These are phyloP conservation scores for Aspergillus sp. DNA, from an alignment of 2,329 filamentous ascomycete genomes.

Conservation along the genomic window DNA sequence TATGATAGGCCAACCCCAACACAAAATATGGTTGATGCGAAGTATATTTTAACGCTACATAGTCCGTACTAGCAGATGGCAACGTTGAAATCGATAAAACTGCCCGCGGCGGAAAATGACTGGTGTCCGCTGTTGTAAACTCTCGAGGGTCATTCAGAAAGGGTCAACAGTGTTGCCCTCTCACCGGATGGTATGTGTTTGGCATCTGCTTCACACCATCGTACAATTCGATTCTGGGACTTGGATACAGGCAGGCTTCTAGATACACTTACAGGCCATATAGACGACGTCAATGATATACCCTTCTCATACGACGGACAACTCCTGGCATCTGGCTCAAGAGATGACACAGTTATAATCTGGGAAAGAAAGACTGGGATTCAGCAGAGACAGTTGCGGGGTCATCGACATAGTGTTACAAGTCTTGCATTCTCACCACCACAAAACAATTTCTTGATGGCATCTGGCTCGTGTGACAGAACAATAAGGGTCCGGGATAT, in stretches of 20 bases:
- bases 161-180: neutral
- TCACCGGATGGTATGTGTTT: neutral
- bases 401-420: too few species aligned
- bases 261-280: neutral
- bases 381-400: too few species aligned
- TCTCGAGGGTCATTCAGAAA: neutral
- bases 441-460: too few species aligned
- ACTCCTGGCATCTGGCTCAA: neutral
- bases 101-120: neutral
- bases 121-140: neutral
- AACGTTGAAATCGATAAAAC: too few species aligned
- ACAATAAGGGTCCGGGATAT: too few species aligned
- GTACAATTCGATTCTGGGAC: conserved; percentile 1
- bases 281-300: too few species aligned
- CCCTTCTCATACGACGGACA: neutral
- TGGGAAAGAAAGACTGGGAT: neutral
- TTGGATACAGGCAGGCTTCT: neutral
- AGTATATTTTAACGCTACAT: too few species aligned
- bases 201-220: neutral
- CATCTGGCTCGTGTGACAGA: too few species aligned
- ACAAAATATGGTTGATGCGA: too few species aligned
- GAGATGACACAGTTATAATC: neutral
- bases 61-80: too few species aligned
- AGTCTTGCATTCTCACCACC: too few species aligned
- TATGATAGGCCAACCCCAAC: too few species aligned